These are phyloP conservation scores for Rhynchospora pubera DNA, from an alignment of 176 grass and related monocot species.

Conservation along the genomic window DNA sequence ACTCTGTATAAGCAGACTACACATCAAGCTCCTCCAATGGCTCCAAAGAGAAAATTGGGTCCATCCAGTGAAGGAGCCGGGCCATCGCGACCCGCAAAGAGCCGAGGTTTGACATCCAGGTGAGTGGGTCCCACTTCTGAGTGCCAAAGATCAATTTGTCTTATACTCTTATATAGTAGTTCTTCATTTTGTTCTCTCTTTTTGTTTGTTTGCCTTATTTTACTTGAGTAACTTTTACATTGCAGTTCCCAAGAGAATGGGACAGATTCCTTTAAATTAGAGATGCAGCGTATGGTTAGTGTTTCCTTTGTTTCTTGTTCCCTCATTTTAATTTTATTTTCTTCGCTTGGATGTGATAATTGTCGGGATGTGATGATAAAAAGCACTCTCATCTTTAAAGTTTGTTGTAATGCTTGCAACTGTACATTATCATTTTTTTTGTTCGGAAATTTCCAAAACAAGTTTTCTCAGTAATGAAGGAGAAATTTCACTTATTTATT, in stretches of 20 bases:
- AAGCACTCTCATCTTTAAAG: too few species aligned
- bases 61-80: not conserved
- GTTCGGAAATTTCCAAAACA: too few species aligned
- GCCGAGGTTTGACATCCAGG: not conserved
- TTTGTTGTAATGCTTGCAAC: too few species aligned
- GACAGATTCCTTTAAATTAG: not conserved
- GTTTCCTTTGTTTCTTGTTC: not conserved
- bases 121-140: not conserved
- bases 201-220: not conserved
- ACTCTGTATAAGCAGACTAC: not conserved
- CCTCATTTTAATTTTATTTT: not conserved
- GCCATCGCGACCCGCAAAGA: not conserved
- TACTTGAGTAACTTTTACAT: not conserved
- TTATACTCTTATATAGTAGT: not conserved
- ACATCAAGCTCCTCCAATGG: not conserved
- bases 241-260: not conserved
- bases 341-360: not conserved
- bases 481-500: too few species aligned
- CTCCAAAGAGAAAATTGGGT: not conserved
- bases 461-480: too few species aligned
- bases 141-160: not conserved
- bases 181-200: not conserved
- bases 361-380: too few species aligned
- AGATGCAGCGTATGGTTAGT: not conserved
- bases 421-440: too few species aligned